Evolutionary conservation across 805 yeast genomes (phyloP).

Genomic region (Yarrowia deformans): DNA sequence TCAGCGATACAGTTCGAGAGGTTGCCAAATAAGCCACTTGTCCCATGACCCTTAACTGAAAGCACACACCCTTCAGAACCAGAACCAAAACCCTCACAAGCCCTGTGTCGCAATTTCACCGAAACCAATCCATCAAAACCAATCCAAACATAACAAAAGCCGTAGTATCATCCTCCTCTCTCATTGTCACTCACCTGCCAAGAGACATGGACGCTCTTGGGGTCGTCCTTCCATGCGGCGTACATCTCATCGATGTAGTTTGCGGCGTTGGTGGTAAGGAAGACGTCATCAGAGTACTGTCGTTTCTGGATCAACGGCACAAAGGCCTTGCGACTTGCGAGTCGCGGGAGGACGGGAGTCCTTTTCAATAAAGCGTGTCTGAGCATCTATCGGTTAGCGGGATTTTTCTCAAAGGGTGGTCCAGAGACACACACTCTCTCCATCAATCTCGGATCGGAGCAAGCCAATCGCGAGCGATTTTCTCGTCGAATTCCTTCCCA

Average conservation of each 20-base stretch:
- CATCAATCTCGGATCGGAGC: neutral
- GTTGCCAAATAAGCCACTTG: constrained; percentile 7
- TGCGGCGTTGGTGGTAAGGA: constrained; percentile 83
- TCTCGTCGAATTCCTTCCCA: neutral
- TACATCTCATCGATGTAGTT: constrained; percentile 98
- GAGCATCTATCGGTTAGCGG: constrained; percentile 39
- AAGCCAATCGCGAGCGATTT: neutral
- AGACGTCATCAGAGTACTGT: constrained; percentile 61
- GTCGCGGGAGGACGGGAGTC: constrained; percentile 38
- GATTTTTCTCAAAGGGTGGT: constrained; percentile 1
- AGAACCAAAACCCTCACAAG: neutral
- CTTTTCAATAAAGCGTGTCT: constrained; percentile 37
- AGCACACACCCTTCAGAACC: neutral
- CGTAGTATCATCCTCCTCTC: neutral
- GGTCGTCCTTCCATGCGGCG: constrained; percentile 91
- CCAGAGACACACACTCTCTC: too few species aligned
- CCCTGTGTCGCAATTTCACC: neutral
- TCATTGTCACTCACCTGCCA: constrained; percentile 63
- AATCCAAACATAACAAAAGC: neutral
- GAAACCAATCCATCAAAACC: neutral
- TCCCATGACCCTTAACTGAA: constrained; percentile 1
- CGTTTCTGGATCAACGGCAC: constrained; percentile 41
- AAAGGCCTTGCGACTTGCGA: constrained; percentile 38
- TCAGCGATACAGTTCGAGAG: neutral
- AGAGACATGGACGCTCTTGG: constrained; percentile 87